Percentiles rank a stretch among this genome's conserved stretches.
phyloP scores from a whole-genome alignment of 257 asterid genomes.

The Rauvolfia tetraphylla region DNA sequence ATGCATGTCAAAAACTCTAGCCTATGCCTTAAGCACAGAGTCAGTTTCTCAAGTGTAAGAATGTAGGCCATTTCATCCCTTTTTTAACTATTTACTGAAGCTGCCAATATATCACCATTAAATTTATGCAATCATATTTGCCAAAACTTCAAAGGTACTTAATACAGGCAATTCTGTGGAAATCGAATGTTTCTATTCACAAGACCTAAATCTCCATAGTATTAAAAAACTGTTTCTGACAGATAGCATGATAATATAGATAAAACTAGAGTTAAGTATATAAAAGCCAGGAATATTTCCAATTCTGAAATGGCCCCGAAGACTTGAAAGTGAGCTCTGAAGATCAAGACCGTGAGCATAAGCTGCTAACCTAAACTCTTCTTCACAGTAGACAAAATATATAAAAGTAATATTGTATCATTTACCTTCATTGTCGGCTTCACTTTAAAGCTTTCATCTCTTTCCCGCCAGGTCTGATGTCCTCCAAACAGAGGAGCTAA shows the following conservation, averaged over 20 bases:
- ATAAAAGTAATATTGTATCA: not conserved
- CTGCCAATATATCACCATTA: not conserved
- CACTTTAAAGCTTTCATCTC: constrained; percentile 76
- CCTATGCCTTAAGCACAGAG: not conserved
- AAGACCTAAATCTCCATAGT: not conserved
- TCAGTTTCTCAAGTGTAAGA: not conserved
- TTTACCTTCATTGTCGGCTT: constrained; percentile 78
- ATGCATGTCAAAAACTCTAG: not conserved
- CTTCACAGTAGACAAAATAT: not conserved
- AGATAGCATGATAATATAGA: not conserved
- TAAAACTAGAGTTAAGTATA: not conserved
- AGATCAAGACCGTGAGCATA: not conserved
- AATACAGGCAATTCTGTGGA: not conserved
- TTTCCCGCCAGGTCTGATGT: constrained; percentile 73
- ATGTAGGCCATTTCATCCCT: not conserved
- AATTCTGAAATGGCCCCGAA: not conserved
- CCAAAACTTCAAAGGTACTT: not conserved
- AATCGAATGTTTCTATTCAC: not conserved
- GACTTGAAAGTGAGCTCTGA: not conserved
- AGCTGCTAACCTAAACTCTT: not conserved
- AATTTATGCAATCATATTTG: not conserved
- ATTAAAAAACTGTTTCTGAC: not conserved
- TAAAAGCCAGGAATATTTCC: not conserved
- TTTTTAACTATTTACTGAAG: not conserved
- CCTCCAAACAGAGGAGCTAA: constrained; percentile 86